Evolutionary conservation across 345 rosid genomes (phyloP), one percentile per base, ranked within the genome.

Genomic region (Garcia nutans): DNA sequence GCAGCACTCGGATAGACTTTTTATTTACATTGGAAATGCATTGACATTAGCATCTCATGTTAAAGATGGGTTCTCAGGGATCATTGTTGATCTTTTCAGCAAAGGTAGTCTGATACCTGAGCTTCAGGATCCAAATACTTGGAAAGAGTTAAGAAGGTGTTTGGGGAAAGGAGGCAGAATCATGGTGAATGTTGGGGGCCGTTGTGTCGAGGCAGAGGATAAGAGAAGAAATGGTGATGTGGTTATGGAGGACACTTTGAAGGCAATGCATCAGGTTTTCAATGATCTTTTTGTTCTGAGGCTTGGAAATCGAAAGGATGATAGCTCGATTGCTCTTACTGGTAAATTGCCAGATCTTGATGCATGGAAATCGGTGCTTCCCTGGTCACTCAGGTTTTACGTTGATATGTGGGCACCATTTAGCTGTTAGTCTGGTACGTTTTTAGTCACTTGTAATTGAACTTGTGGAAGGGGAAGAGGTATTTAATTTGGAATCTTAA

Each of bases 91-190:
- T 86, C 82, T 93, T 79, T 91, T 93, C 81, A 76, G 87, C 37
- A 80, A 83, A 79, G 97, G 99, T 0, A 80, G 93, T 78, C 74
- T 96, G 81, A 82, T 90, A 59, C 90, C 90, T 4, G 96, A 91
- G 88, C 97, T 93, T n/a, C 93, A 93, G 80, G 97, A 93, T 76
- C 90, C 91, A 0, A 71, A 77, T 20, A 87, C 92, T 13, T 96
- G 94, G 98, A 81, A 71, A 81, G 72, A 49, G 79, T 74, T 96
- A 76, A 90, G 61, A 56, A 84, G 76, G 77, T 75, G 86, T 77
- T 83, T 90, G 88, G 88, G 84, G 65, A 90, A 81, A 76, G 94
- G 84, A 10, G 96, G 98, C 72, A 87, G 96, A 68, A 81, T 89
- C 24, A 86, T 84, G 87, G 89, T 90, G 59, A 90, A 89, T 68